Base-by-base conservation (phyloP, 371 early-diverging fungal species). In the Actinomortierella ambigua region DNA sequence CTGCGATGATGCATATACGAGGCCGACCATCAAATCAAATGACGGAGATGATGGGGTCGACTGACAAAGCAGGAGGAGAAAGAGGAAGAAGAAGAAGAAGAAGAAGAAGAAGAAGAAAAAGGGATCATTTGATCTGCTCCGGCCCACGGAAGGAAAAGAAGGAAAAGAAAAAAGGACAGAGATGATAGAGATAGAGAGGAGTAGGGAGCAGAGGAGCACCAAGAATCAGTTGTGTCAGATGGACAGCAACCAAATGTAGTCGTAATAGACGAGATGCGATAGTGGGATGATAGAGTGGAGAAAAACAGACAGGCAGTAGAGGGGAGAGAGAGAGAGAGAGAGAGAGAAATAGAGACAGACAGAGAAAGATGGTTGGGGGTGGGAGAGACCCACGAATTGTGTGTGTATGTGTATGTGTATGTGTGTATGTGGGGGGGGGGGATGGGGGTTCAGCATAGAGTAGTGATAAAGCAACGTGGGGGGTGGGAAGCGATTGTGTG, bases 261-360 rank as follows among this genome's bases (percentile, higher is more conserved):
- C 34, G 34, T 34, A 34, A 11, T 34, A 34, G 34, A 34, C 7
- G 34, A 34, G 34, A 34, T 6, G 34, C 34, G 34, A 11, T 34
- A 11, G 34, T 34, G 11, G 34, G n/a, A n/a, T 34, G 11, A 34
- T 34, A 34, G 34, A 4, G 34, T 20, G 8, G 34, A 44, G 50
- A 22, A 26, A 24, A 27, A 54, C 23, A 20, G 55, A 43, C 24
- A 44, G 34, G 29, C 13, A 50, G 27, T 27, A 26, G 28, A 58
- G 49, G 49, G 2, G n/a, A 49, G 28, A 47, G 11, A 28, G 39
- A 46, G 22, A 43, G 34, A 40, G 24, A 15, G 22, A n/a, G 46
- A 26, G 40, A 34, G 40, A 50, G n/a, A 42, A 40, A 58, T 40
- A 49, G 34, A 50, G 58, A 24, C 18, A 22, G 46, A 26, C 4